A percentile compares a stretch with the other conserved stretches of the same genome.
Conservation (phyloP, 1,284 basidiomycete genomes). For the Hymenochaete sp. region DNA sequence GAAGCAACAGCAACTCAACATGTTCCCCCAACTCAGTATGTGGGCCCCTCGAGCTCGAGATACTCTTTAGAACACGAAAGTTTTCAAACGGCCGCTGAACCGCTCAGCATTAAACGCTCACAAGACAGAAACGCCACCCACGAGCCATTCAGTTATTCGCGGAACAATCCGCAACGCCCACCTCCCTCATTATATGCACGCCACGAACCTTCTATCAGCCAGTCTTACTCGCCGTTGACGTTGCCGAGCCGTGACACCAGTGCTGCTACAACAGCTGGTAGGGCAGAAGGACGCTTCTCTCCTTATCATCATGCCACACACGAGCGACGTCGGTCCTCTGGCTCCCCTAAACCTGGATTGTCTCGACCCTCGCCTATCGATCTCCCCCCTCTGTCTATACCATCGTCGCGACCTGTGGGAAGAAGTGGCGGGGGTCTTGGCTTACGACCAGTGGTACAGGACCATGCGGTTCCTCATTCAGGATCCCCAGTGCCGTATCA, state of each 20-base stretch:
- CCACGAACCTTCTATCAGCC: background rate
- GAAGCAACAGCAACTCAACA: conserved; percentile 3
- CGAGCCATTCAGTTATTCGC: conserved; percentile 6
- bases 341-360: background rate
- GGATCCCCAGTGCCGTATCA: background rate
- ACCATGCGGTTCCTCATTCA: background rate
- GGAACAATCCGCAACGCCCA: no score
- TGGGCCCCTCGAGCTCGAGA: conserved; percentile 10
- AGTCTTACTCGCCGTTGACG: background rate
- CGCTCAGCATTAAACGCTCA: no score
- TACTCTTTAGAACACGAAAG: no score
- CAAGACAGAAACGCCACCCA: background rate
- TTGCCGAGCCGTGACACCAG: conserved; percentile 8
- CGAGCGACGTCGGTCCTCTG: conserved; percentile 4
- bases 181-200: conserved; percentile 4
- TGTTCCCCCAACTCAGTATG: conserved; percentile 7
- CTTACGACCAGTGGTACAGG: background rate
- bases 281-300: conserved; percentile 7
- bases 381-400: conserved; percentile 15
- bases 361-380: conserved; percentile 12
- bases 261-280: background rate
- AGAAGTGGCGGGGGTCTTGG: no score
- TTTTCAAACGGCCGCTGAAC: background rate
- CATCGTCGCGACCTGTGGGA: conserved; percentile 6
- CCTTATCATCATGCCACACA: conserved; percentile 7